These are phyloP conservation scores for Paraconiothyrium sp. DNA, from an alignment of 2,329 filamentous ascomycete genomes.

Conservation along the genomic window DNA sequence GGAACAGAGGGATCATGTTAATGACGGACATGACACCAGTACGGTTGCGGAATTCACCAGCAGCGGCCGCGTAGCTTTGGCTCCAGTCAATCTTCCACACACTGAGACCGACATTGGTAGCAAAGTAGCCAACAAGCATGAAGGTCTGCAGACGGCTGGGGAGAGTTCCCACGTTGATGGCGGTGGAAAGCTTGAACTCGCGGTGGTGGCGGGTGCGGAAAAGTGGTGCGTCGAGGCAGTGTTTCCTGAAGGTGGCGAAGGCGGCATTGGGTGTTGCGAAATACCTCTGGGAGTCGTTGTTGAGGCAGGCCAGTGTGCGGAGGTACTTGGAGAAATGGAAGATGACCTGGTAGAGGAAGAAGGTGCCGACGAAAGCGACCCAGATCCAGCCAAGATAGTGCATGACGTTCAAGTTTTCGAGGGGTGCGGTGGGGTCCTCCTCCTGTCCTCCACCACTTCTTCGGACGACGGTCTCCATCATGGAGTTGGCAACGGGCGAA, in stretches of 20 bases:
- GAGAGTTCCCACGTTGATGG: conserved; percentile 60
- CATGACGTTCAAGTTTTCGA: conserved; percentile 47
- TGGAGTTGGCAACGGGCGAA: conserved; percentile 22
- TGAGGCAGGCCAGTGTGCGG: conserved; percentile 77
- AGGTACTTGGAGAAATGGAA: conserved; percentile 72
- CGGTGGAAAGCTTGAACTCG: conserved; percentile 61
- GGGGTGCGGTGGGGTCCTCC: conserved; percentile 40
- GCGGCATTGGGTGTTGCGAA: conserved; percentile 71
- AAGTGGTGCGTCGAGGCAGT: conserved; percentile 59
- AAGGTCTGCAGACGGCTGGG: conserved; percentile 60
- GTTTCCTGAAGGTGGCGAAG: conserved; percentile 57
- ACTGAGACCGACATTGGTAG: conserved; percentile 58
- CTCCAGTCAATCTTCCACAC: conserved; percentile 67
- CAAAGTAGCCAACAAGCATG: conserved; percentile 59
- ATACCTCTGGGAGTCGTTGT: conserved; percentile 81
- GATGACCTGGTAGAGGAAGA: conserved; percentile 73
- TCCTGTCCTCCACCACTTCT: conserved; percentile 31
- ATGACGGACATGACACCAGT: conserved; percentile 75
- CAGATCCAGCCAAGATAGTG: conserved; percentile 58
- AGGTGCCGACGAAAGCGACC: conserved; percentile 67
- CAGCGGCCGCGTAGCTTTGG: conserved; percentile 78
- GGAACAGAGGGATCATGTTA: conserved; percentile 81
- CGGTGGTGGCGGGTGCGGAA: conserved; percentile 60
- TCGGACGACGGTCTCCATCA: conserved; percentile 14
- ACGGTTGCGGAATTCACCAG: conserved; percentile 70